Evolutionary conservation across 202 grass and related monocot species (phyloP), one percentile per base, ranked within the genome.

Genomic region (Saccharum hybrid): DNA sequence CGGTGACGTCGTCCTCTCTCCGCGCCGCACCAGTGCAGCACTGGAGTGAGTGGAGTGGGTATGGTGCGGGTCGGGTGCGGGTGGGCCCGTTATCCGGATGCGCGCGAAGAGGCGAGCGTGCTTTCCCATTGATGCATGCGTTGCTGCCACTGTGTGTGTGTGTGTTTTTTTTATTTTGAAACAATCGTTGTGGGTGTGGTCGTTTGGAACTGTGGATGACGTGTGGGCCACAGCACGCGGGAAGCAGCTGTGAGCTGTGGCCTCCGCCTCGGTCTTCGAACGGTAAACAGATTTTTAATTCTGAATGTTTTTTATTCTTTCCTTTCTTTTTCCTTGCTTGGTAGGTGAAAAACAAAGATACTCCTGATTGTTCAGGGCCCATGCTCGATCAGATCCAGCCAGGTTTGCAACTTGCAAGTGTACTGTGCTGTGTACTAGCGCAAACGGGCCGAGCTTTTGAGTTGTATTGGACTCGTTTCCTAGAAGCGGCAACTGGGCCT

Each of bases 1-100:
- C 66, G 28, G 39, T 52, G 62, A 75, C 81, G 81, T 61, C 75
- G 80, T 37, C 54, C 80, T 36, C 39, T 14, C n/a, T 19, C 45
- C 61, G 16, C 36, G 66, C 22, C 34, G 23, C 45, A 75, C 45
- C 33, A 78, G 31, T 52, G 33, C n/a, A 22, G 56, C n/a, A 60
- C 56, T 26, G 46, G 46, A 13, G 39, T 8, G 6, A 30, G 75
- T 9, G 23, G 60, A 49, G 77, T 64, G 15, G 61, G 63, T 38
- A 31, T 26, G 26, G 26, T 26, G 26, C 23, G 76, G 76, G 63
- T 52, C 31, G 45, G 43, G 30, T 54, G 30, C 45, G 18, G 30
- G 46, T 56, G 64, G 45, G 77, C 30, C 62, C 63, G 68, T 19
- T 61, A 33, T 72, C 30, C 18, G 83, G 54, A 15, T 45, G 75